Percentiles rank a stretch among this genome's conserved stretches.
phyloP scores from a whole-genome alignment of 192 early-diverging fungal species.

The Blastocladiella britannica region DNA sequence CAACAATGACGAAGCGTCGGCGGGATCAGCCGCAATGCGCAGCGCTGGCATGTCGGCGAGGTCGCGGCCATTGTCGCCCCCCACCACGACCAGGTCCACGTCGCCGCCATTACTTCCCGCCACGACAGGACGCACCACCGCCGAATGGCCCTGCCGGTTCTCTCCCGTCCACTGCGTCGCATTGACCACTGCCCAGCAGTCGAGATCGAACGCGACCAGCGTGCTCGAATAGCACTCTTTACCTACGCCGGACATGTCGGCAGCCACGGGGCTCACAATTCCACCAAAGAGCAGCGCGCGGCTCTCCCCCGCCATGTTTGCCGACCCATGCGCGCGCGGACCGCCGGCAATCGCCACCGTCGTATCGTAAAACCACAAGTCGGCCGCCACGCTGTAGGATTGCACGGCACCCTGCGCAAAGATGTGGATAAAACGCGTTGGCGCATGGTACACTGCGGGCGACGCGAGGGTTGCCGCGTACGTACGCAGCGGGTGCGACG shows the following conservation, averaged over 20 bases:
- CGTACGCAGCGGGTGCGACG: neutral
- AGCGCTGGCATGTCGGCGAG: neutral
- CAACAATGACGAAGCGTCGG: neutral
- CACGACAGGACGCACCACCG: neutral
- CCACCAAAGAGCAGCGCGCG: neutral
- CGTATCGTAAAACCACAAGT: neutral
- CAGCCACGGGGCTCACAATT: neutral
- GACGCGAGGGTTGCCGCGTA: neutral
- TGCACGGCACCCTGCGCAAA: neutral
- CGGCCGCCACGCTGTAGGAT: neutral
- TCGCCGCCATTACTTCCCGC: too few relatives aligned
- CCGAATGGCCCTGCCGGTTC: neutral
- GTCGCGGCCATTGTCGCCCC: neutral
- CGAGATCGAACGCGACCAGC: neutral
- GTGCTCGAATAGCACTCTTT: neutral
- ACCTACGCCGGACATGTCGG: neutral
- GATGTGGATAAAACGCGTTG: neutral
- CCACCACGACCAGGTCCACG: neutral
- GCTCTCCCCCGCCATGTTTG: neutral
- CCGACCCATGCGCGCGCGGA: neutral
- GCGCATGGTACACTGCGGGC: neutral
- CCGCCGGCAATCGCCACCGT: neutral
- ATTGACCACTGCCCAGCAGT: neutral
- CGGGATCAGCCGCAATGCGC: neutral
- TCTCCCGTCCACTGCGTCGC: neutral